A percentile compares a stretch with the other conserved stretches of the same genome.
phyloP scores from a whole-genome alignment of 2,329 filamentous ascomycete species.

The Ascochyta clinopodiicola region DNA sequence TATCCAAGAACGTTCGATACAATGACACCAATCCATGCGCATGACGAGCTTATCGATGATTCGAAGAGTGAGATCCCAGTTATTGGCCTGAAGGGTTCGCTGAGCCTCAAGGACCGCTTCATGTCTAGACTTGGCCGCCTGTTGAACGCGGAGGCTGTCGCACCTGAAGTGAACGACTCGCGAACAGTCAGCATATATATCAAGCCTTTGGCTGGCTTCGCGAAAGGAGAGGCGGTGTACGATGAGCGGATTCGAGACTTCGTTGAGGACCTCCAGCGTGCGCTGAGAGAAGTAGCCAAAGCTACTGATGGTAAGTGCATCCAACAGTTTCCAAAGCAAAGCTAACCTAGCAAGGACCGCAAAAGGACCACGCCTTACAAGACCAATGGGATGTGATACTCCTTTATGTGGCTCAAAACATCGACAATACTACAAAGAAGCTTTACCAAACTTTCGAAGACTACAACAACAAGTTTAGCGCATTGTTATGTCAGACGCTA shows the following conservation, averaged over 20 bases:
- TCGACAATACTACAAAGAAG: neutral
- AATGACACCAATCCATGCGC: neutral
- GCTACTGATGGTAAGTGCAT: neutral
- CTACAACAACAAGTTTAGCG: neutral
- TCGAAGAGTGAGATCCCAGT: neutral
- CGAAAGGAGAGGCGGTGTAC: neutral
- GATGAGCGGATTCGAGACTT: neutral
- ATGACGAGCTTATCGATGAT: neutral
- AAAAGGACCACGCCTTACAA: neutral
- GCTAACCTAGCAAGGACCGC: slow-evolving; percentile 2
- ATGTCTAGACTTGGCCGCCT: neutral
- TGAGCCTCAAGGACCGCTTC: neutral
- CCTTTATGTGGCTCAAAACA: neutral
- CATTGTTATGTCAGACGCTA: slow-evolving; percentile 8
- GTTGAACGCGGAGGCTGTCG: neutral
- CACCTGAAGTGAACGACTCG: neutral
- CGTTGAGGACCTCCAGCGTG: neutral
- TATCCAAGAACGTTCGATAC: neutral
- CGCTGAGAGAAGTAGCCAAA: neutral
- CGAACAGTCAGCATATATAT: neutral
- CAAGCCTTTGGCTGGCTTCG: neutral
- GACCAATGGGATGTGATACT: slow-evolving; percentile 7
- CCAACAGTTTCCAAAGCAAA: neutral
- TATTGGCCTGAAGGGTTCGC: neutral
- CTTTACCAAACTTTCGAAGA: neutral